Evolutionary conservation across 306 rosid species (phyloP).

Genomic region (Luffa aegyptiaca): DNA sequence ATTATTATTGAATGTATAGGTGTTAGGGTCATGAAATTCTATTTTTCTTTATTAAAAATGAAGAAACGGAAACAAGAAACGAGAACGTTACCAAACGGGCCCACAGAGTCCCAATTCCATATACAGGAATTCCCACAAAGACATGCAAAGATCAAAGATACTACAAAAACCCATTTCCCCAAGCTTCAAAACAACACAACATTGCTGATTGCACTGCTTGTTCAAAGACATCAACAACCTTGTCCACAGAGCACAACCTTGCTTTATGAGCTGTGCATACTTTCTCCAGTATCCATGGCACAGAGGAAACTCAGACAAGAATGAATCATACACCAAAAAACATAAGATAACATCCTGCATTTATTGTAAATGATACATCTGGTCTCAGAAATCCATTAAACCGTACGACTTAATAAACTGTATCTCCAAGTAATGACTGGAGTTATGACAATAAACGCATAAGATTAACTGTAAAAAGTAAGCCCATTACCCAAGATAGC

Average conservation of each 20-base stretch:
- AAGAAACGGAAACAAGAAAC: no score
- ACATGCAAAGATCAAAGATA: no score
- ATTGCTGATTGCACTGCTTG: no score
- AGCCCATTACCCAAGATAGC: neutral
- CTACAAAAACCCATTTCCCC: no score
- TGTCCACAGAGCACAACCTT: slow-evolving; percentile 41
- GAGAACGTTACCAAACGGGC: no score
- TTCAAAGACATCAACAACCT: slow-evolving; percentile 72
- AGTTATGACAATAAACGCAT: neutral
- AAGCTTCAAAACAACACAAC: no score
- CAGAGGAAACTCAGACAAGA: slow-evolving; percentile 69
- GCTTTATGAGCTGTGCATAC: slow-evolving; percentile 55
- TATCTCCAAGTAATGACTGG: neutral
- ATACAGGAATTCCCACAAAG: no score
- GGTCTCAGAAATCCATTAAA: neutral
- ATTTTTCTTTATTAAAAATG: no score
- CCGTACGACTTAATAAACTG: neutral
- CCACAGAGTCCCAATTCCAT: no score
- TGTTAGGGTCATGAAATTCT: no score
- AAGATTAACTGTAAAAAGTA: no score
- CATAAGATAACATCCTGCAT: slow-evolving; percentile 58
- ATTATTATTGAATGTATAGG: no score
- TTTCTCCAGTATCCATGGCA: slow-evolving; percentile 89
- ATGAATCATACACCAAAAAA: slow-evolving; percentile 48
- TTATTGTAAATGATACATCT: slow-evolving; percentile 7